Conservation (phyloP, 202 grass and related monocot genomes). For the Saccharum hybrid region DNA sequence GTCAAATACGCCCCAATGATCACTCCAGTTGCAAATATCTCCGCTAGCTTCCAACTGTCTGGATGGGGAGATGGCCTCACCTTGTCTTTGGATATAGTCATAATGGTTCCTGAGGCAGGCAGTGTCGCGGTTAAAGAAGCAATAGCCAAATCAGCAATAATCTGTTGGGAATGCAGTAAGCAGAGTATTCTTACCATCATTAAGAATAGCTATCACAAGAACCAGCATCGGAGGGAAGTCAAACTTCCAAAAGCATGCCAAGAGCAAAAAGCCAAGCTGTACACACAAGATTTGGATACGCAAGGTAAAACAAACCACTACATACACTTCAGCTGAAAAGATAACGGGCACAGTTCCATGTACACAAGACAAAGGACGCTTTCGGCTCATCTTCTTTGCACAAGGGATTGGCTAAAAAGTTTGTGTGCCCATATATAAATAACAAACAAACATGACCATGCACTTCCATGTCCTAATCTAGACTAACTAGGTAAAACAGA, state of each 20-base stretch:
- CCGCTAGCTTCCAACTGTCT: conserved; percentile 77
- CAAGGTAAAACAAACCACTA: conserved; percentile 2
- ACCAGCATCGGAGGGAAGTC: conserved; percentile 79
- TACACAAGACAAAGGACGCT: not conserved
- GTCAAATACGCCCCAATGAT: conserved; percentile 69
- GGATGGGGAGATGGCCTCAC: conserved; percentile 74
- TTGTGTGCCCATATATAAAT: not conserved
- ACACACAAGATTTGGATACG: conserved; percentile 11
- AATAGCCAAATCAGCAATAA: not conserved
- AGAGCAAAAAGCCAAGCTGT: conserved; percentile 76
- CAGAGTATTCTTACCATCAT: conserved; percentile 65
- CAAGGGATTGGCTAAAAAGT: conserved; percentile 2
- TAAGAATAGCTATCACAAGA: conserved; percentile 77
- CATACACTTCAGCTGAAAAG: not conserved
- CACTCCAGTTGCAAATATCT: conserved; percentile 82
- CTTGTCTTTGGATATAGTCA: conserved; percentile 83
- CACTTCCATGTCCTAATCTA: not conserved
- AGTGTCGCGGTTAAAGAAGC: conserved; percentile 4
- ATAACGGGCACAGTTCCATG: not conserved
- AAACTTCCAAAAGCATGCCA: conserved; percentile 65
- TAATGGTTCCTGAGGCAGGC: conserved; percentile 63
- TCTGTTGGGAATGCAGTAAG: not conserved
- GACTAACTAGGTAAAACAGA: conserved; percentile 23
- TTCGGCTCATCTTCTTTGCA: not conserved
- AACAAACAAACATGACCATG: conserved; percentile 33